Percentiles rank a stretch among this genome's conserved stretches.
Evolutionary conservation across 352 stramenopile genomes (phyloP).

Genomic region (Phytophthora pistaciae): DNA sequence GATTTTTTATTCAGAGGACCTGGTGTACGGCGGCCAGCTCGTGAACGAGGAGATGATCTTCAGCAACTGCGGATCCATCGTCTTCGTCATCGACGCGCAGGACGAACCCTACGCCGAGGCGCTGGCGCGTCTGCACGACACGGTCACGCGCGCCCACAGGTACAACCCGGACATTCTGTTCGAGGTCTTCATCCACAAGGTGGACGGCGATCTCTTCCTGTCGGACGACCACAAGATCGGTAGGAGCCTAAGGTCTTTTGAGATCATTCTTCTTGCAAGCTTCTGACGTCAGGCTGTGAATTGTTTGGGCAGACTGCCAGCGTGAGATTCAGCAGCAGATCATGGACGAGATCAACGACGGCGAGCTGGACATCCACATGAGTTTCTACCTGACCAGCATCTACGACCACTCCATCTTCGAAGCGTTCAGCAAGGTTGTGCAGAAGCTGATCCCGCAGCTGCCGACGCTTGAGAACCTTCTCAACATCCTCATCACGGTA

Average conservation of each 20-base stretch:
- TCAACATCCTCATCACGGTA: slow-evolving; percentile 97
- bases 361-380: slow-evolving; percentile 93
- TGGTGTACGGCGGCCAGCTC: slow-evolving; percentile 89
- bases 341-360: slow-evolving; percentile 96
- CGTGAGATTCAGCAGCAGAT: slow-evolving; percentile 98
- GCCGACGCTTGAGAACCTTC: slow-evolving; percentile 97
- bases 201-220: slow-evolving; percentile 98
- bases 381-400: slow-evolving; percentile 94
- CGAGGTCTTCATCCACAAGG: slow-evolving; percentile 99
- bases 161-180: slow-evolving; percentile 97
- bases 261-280: too few relatives aligned
- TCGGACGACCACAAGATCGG: slow-evolving; percentile 98
- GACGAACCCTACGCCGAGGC: slow-evolving; percentile 93
- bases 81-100: slow-evolving; percentile 99
- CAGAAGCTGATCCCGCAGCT: slow-evolving; percentile 98
- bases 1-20: slow-evolving; percentile 56
- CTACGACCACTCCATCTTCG: slow-evolving; percentile 98
- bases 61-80: slow-evolving; percentile 92
- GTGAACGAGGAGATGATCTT: slow-evolving; percentile 95
- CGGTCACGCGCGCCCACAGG: slow-evolving; percentile 82
- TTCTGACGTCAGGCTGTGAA: too few relatives aligned
- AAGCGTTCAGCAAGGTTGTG: slow-evolving; percentile 97
- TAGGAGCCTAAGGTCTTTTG: slow-evolving; percentile 18
- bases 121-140: slow-evolving; percentile 89
- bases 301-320: slow-evolving; percentile 89